Base-by-base conservation (phyloP, 768 basidiomycete genomes). In the Cyathus striatus region DNA sequence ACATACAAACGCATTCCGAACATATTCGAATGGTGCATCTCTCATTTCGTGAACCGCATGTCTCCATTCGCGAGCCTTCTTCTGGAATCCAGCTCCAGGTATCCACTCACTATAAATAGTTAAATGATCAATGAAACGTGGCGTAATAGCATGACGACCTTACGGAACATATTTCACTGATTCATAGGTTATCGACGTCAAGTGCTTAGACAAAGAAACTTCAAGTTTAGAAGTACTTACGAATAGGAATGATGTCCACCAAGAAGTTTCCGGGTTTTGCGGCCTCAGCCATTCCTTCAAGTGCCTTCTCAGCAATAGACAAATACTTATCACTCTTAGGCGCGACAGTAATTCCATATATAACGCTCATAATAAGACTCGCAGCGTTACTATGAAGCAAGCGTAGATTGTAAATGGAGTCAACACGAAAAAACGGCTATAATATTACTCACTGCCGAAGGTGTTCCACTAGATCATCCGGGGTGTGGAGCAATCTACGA, bases 261-360 rank as follows among this genome's bases (percentile, higher is more conserved):
- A 78, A 54, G 50, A 78, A 80, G 3, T 73, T 72, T 4, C 78
- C 78, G 1, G 74, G 75, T 46, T 65, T 66, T 6, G 70, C 67
- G 0, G 75, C 76, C 52, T 70, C 65, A 2, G 67, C 66, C 69
- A 76, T 72, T 2, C 72, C 71, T 13, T 70, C 69, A 21, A 78
- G 50, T 9, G 76, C 76, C 38, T 62, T 69, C 55, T 79, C 78
- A 1, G 75, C 77, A 14, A 77, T 63, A 2, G 62, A 59, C n/a
- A 79, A 64, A 50, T 76, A 78, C 21, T 57, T 59, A 45, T 78
- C 77, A 1, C 64, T 60, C 17, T 63, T 54, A 6, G 67, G 61
- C 6, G 64, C 55, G 38, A 76, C 65, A 18, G 62, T 55, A 33
- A 78, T 76, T 3, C 75, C 77, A 42, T 78, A 79, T 5, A 68